Base-by-base conservation (phyloP, 345 rosid genomes). In the Syzygium oleosum region DNA sequence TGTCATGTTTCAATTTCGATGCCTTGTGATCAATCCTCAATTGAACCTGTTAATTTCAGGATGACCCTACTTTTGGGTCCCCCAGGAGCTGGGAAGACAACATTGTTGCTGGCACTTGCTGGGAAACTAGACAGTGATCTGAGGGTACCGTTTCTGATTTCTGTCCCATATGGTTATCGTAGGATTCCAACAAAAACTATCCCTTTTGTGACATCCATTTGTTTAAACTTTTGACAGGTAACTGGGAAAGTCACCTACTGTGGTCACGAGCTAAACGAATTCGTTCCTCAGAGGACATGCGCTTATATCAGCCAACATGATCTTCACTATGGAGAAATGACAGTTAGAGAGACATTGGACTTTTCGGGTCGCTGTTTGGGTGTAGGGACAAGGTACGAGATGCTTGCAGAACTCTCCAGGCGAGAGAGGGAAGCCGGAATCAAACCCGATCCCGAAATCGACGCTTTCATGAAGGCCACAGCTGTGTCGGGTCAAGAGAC, bases 301-400 rank as follows among this genome's bases (percentile, higher is more conserved):
- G 96, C 99, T 29, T 97, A 97, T 88, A 94, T 96, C 84, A 92
- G 99, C 85, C 99, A 97, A 85, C 95, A 96, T 63, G 99, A 97
- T 89, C 94, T 94, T 89, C 99, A 96, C 85, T 80, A 92, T 78
- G 98, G 95, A 58, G 98, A 96, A 88, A 91, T 97, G 96, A 97
- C 99, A 0, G 98, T 97, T 13, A 89, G 96, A 87, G 99, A 97
- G 91, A 94, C 98, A 2, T 46, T 97, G 84, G 97, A 94, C 87
- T 97, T 96, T 86, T 95, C 99, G 1, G 99, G 97, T 13, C 91
- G 96, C 21, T 95, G 98, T 92, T 92, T 94, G 87, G 97, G 97
- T 56, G 95, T 94, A 53, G 98, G 99, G 41, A 90, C 94, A 7
- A 90, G 93, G 51, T 95, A 95, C 16, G 96, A 94, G 53, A 31